Base-by-base conservation (phyloP, 192 early-diverging fungal species). In the Glomus cerebriforme region DNA sequence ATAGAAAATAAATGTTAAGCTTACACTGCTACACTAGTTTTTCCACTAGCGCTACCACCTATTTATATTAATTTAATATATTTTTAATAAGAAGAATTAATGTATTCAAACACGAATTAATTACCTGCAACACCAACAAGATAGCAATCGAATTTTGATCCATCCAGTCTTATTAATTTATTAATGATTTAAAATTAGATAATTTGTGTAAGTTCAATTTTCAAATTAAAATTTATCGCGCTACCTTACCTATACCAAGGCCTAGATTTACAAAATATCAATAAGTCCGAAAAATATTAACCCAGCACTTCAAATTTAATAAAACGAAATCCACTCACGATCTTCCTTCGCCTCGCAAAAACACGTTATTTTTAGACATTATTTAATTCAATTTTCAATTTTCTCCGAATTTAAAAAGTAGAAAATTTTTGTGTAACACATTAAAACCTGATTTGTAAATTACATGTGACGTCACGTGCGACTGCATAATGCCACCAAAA, bases 21-120 rank as follows among this genome's bases (percentile, higher is more conserved):
- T 82, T 84, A 87, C 83, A 90, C 86, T 2, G 93, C 88, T 34
- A 95, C 92, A 85, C 92, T 92, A 58, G 93, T 95, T 82, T 95
- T 95, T 59, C 93, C 93, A 85, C 93, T 95, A 49, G 92, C 92
- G 86, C 92, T 95, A 66, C 91, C 93, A 71, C 88, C 88, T 89
- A 81, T 62, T 59, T 73, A 67, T 37, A 34, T 71, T 6, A 80
- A 32, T 2, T 27, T 29, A 15, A 64, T 64, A 29, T 26, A 73
- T 45, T 12, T 24, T 43, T 75, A 58, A 60, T 19, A 2, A 27
- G 27, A 22, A 60, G 26, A 19, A 19, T 27, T 49, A 39, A 67
- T 2, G 60, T 45, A 73, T 5, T 71, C 17, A 59, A 34, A 22
- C 12, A 17, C 35, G 7, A 49, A 64, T 9, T 76, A 58, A n/a